phyloP scores from a whole-genome alignment of 768 basidiomycete species.

The Amanita molliuscula region DNA sequence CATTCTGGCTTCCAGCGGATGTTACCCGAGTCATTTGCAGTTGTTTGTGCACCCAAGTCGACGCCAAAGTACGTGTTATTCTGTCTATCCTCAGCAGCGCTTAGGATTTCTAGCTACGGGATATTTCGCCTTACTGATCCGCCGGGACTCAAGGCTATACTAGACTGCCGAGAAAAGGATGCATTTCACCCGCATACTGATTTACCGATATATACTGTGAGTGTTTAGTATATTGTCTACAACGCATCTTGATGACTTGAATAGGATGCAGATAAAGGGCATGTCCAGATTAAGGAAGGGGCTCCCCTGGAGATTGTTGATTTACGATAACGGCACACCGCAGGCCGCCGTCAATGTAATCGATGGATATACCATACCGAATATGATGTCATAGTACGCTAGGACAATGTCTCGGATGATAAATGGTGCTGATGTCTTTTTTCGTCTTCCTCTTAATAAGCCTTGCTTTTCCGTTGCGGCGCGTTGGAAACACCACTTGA shows the following conservation, averaged over 20 bases:
- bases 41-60: constrained; percentile 80
- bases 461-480: background rate
- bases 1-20: constrained; percentile 84
- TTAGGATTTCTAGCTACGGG: constrained; percentile 47
- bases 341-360: background rate
- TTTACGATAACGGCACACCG: constrained; percentile 33
- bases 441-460: background rate
- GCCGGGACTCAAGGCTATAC: constrained; percentile 64
- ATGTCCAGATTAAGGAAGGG: constrained; percentile 69
- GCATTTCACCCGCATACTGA: constrained; percentile 86
- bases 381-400: constrained; percentile 5
- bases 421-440: background rate
- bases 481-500: background rate
- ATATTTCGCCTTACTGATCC: constrained; percentile 89
- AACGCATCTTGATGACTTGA: background rate
- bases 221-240: constrained; percentile 15
- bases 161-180: constrained; percentile 57
- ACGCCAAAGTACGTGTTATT: constrained; percentile 50
- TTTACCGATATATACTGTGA: constrained; percentile 76
- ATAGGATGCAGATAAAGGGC: constrained; percentile 78
- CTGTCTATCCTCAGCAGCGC: background rate
- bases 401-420: background rate
- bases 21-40: constrained; percentile 87
- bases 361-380: constrained; percentile 1
- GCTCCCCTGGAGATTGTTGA: constrained; percentile 73